phyloP scores from a whole-genome alignment of 169 alveolate genomes.

The Eimeria brunetti region DNA sequence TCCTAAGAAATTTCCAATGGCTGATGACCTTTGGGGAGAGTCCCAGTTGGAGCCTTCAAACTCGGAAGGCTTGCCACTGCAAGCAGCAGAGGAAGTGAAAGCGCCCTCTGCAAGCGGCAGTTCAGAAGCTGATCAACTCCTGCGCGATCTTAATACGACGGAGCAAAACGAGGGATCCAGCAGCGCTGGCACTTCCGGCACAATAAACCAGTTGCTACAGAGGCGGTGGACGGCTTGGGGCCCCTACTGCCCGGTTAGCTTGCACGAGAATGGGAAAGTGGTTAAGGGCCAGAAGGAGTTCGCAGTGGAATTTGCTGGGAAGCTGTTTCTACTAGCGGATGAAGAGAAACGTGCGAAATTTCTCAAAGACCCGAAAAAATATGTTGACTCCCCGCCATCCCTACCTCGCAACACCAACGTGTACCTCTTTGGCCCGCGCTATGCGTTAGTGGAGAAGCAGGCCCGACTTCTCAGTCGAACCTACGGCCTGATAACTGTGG shows the following conservation, averaged over 20 bases:
- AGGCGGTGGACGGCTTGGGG: conserved; percentile 72
- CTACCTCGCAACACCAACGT: conserved; percentile 51
- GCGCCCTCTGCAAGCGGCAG: not conserved
- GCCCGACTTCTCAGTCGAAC: conserved; percentile 51
- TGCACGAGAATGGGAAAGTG: conserved; percentile 37
- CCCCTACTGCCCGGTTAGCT: conserved; percentile 51
- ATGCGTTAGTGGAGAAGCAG: conserved; percentile 55
- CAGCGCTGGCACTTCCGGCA: not conserved
- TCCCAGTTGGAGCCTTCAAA: conserved; percentile 22
- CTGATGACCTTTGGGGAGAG: conserved; percentile 57
- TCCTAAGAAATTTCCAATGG: conserved; percentile 26
- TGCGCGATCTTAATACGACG: not conserved
- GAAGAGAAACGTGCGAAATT: conserved; percentile 41
- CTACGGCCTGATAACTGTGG: conserved; percentile 29
- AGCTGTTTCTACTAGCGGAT: conserved; percentile 41
- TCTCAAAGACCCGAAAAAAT: conserved; percentile 47
- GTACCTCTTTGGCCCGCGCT: conserved; percentile 52
- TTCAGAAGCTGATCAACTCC: not conserved
- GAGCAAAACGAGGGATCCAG: not conserved
- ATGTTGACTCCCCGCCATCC: conserved; percentile 32
- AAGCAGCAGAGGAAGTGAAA: not conserved
- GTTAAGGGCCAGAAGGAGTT: conserved; percentile 47
- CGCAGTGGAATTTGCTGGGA: conserved; percentile 65
- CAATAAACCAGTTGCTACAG: conserved; percentile 3
- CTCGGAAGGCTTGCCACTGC: not conserved